These are phyloP conservation scores for Teunomyces funiuensis DNA, from an alignment of 805 yeast species.

Conservation along the genomic window DNA sequence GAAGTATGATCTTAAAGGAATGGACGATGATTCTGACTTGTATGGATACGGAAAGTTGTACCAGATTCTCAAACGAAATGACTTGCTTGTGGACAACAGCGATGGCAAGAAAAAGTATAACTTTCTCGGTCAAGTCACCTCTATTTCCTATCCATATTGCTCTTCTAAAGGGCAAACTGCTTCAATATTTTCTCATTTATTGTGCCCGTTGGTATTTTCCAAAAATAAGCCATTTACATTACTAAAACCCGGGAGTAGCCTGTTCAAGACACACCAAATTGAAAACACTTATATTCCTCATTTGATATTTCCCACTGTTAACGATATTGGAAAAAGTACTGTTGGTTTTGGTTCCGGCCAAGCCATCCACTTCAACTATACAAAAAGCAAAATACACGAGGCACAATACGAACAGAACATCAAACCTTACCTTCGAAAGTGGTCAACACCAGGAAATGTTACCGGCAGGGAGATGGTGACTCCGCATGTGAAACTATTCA, in stretches of 20 bases:
- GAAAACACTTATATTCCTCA: slow-evolving; percentile 29
- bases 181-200: slow-evolving; percentile 48
- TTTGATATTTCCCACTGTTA: slow-evolving; percentile 46
- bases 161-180: slow-evolving; percentile 22
- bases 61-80: slow-evolving; percentile 37
- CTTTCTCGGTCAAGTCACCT: slow-evolving; percentile 46
- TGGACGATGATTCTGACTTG: slow-evolving; percentile 19
- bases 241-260: slow-evolving; percentile 25
- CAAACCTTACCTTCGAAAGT: slow-evolving; percentile 42
- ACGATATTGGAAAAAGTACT: slow-evolving; percentile 37
- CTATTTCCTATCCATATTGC: slow-evolving; percentile 48
- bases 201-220: slow-evolving; percentile 45
- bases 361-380: slow-evolving; percentile 48
- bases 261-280: slow-evolving; percentile 21
- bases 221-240: slow-evolving; percentile 19
- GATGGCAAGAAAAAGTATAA: slow-evolving; percentile 19
- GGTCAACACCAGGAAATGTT: slow-evolving; percentile 28
- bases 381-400: slow-evolving; percentile 18
- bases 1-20: slow-evolving; percentile 15
- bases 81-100: slow-evolving; percentile 23
- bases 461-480: slow-evolving; percentile 43
- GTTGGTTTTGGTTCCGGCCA: slow-evolving; percentile 51
- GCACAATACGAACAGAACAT: slow-evolving; percentile 44
- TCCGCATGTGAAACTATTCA: slow-evolving; percentile 70
- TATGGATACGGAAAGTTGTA: slow-evolving; percentile 52